Evolutionary conservation across 495 filamentous ascomycete genomes (phyloP).

Genomic region (Clohesyomyces aquaticus): DNA sequence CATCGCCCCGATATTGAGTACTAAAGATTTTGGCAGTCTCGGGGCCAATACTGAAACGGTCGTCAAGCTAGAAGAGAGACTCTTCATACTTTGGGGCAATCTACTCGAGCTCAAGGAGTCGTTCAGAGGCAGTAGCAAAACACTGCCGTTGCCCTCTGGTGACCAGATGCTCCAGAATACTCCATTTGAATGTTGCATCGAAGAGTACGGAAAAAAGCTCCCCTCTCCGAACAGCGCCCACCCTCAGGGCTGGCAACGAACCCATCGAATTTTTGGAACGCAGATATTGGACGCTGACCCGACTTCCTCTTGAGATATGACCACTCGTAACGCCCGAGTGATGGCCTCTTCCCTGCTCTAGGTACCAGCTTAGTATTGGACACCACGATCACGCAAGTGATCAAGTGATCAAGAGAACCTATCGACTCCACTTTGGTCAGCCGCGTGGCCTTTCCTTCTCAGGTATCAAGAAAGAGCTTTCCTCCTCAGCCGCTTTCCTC

Average conservation of each 20-base stretch:
- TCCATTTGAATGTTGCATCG: constrained; percentile 64
- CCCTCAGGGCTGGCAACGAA: constrained; percentile 51
- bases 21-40: constrained; percentile 53
- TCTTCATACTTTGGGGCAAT: constrained; percentile 85
- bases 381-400: too few species aligned
- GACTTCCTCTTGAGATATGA: neutral
- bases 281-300: constrained; percentile 48
- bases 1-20: neutral
- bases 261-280: constrained; percentile 60
- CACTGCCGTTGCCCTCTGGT: neutral
- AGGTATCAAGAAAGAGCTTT: too few species aligned
- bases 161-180: constrained; percentile 41
- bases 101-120: constrained; percentile 50
- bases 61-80: constrained; percentile 63
- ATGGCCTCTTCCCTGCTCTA: too few species aligned
- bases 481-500: too few species aligned
- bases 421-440: too few species aligned
- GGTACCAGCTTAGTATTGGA: too few species aligned
- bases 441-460: too few species aligned
- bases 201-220: constrained; percentile 60
- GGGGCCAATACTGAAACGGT: constrained; percentile 54
- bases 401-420: too few species aligned
- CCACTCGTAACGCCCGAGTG: too few species aligned
- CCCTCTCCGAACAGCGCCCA: constrained; percentile 35
- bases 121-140: constrained; percentile 14